Evolutionary conservation across 495 filamentous ascomycete genomes (phyloP), one percentile per base, ranked within the genome.

Genomic region (Penicillium coprophilum): DNA sequence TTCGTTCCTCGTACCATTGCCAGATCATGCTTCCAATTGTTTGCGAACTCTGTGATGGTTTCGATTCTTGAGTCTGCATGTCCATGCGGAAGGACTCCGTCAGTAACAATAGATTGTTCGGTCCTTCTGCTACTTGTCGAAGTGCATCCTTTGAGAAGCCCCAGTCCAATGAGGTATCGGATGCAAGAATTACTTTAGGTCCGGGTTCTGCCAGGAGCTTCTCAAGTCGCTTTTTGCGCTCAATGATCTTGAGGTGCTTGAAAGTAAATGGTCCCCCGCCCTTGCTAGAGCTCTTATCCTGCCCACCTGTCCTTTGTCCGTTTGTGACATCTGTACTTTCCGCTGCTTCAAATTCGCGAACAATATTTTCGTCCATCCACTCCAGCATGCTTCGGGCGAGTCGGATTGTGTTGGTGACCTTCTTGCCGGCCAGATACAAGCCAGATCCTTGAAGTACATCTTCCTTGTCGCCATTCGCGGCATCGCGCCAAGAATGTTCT

Each of bases 341-440:
- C 2, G 87, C 85, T 2, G 87, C 85, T 71, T 99, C 95, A 54
- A 96, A 95, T 59, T 97, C 92, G 46, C 87, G 82, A 50, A 96
- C 83, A 47, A 99, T 91, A 46, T 82, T 87, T 62, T 96, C 92
- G 64, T 97, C 92, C 91, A 97, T 97, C 94, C 94, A 99, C 69
- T 99, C 94, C 51, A 97, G 74, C 91, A 97, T 96, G 68, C 93
- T 97, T 58, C 91, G 82, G 15, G 92, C 89, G 52, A 96, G 86
- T 53, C 87, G 77, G 86, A 96, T 90, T 2, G 90, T 93, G 23
- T 88, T 89, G 49, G 85, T 82, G 50, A 88, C 85, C 58, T 87
- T 92, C 46, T 83, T 86, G 19, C 90, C 90, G 0, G 90, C 93
- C 34, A 99, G 72, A 67, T 92, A 97, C 0, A 96, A 72, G 52